Evolutionary conservation across 78 protist species (phyloP).

Genomic region (Dictyostelium brefeldianum): DNA sequence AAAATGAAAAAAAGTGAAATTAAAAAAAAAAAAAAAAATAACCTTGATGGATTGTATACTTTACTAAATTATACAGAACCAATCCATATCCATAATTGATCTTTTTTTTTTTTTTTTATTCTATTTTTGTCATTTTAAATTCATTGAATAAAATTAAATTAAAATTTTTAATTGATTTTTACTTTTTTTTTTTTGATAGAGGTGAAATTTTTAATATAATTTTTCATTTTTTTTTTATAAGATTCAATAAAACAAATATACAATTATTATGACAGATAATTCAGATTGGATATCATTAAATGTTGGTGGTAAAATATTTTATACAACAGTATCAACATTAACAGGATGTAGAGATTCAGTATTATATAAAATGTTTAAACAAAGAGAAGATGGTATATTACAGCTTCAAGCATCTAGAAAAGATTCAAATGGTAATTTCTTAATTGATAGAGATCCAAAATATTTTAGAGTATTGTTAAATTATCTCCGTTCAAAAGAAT

Average conservation of each 20-base stretch:
- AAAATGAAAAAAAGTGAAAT: background rate
- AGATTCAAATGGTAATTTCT: slow-evolving; percentile 36
- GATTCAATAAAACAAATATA: too few relatives aligned
- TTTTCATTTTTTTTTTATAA: background rate
- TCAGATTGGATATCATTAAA: slow-evolving; percentile 67
- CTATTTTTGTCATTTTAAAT: too few relatives aligned
- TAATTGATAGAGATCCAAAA: slow-evolving; percentile 73
- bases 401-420: slow-evolving; percentile 7
- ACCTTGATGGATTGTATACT: too few relatives aligned
- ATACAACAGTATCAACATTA: slow-evolving; percentile 70
- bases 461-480: slow-evolving; percentile 72
- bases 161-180: too few relatives aligned
- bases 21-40: too few relatives aligned
- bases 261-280: background rate
- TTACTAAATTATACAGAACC: too few relatives aligned
- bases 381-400: background rate
- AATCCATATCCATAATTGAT: too few relatives aligned
- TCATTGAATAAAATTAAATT: too few relatives aligned
- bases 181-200: background rate
- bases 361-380: slow-evolving; percentile 56
- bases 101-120: too few relatives aligned
- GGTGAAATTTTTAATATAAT: too few relatives aligned
- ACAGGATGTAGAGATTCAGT: slow-evolving; percentile 46
- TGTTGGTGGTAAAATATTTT: slow-evolving; percentile 71
- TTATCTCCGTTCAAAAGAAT: slow-evolving; percentile 23